These are phyloP conservation scores for Dictyophora rubrovolvata DNA, from an alignment of 768 basidiomycete genomes.

Conservation along the genomic window DNA sequence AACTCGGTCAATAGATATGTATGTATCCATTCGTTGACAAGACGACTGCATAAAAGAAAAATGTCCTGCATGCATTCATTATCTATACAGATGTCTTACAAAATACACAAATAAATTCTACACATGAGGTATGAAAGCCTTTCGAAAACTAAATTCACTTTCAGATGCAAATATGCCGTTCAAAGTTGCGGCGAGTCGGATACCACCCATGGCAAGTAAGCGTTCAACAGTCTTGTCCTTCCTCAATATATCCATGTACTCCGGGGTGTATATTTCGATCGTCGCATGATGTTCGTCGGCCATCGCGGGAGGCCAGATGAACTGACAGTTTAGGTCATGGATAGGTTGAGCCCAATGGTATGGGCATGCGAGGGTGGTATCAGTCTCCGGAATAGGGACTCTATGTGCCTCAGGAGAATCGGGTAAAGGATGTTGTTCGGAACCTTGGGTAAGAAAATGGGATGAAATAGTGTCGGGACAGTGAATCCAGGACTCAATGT, in stretches of 20 bases:
- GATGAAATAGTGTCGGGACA: slow-evolving; percentile 38
- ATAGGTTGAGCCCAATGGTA: slow-evolving; percentile 67
- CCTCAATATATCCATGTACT: slow-evolving; percentile 63
- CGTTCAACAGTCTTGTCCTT: slow-evolving; percentile 67
- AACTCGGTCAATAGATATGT: no score
- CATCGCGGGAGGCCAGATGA: slow-evolving; percentile 70
- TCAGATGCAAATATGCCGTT: slow-evolving; percentile 55
- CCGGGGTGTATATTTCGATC: slow-evolving; percentile 71
- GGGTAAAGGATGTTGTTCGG: background rate
- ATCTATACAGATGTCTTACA: background rate
- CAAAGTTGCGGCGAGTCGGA: slow-evolving; percentile 73
- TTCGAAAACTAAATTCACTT: background rate
- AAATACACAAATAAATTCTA: background rate
- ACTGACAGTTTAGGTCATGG: slow-evolving; percentile 70
- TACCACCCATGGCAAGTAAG: slow-evolving; percentile 71
- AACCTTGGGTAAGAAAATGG: slow-evolving; percentile 5
- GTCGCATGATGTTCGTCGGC: slow-evolving; percentile 31
- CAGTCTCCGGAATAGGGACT: slow-evolving; percentile 18
- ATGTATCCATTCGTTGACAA: no score
- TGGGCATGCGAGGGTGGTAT: slow-evolving; percentile 60
- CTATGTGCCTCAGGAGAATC: background rate
- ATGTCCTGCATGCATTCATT: no score
- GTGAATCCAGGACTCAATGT: slow-evolving; percentile 51
- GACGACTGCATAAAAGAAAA: no score
- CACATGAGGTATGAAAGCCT: background rate